Conservation (phyloP, 495 filamentous ascomycete genomes). For the Daldinia vernicosa region DNA sequence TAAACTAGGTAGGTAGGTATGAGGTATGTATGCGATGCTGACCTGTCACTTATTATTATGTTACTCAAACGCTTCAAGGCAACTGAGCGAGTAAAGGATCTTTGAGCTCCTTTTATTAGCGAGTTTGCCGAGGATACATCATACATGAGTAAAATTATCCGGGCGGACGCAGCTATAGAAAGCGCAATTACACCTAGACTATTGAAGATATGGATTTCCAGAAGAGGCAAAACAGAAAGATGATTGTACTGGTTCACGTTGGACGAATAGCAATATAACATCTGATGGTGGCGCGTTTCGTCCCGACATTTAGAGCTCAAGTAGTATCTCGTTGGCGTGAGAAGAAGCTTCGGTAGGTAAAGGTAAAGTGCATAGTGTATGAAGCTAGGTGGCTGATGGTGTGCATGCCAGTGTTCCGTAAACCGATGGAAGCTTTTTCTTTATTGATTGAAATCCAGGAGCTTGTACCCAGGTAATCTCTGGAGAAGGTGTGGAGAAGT, state of each 20-base stretch:
- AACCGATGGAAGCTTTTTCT: conserved; percentile 11
- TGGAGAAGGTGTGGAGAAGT: conserved; percentile 40
- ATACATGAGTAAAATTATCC: conserved; percentile 14
- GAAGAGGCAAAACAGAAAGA: conserved; percentile 26
- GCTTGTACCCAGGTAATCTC: conserved; percentile 29
- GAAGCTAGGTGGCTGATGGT: conserved; percentile 3
- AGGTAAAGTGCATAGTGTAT: conserved; percentile 22
- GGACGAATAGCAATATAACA: conserved; percentile 27
- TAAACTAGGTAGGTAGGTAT: conserved; percentile 19
- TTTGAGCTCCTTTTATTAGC: conserved; percentile 26
- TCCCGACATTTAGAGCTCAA: conserved; percentile 9
- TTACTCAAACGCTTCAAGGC: conserved; percentile 12
- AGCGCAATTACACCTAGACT: conserved; percentile 6
- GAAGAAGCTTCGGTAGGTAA: conserved; percentile 36
- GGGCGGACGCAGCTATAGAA: conserved; percentile 3
- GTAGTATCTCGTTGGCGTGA: conserved; percentile 11
- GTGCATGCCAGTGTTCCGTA: background rate
- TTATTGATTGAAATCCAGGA: conserved; percentile 26
- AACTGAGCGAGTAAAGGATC: conserved; percentile 4
- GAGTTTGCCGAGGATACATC: conserved; percentile 33
- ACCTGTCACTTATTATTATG: conserved; percentile 33
- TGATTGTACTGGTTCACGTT: background rate
- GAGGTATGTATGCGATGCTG: conserved; percentile 16
- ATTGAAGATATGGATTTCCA: background rate
- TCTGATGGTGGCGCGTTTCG: conserved; percentile 34